These are phyloP conservation scores for Tylopilus intermedius DNA, from an alignment of 768 basidiomycete genomes.

Conservation along the genomic window DNA sequence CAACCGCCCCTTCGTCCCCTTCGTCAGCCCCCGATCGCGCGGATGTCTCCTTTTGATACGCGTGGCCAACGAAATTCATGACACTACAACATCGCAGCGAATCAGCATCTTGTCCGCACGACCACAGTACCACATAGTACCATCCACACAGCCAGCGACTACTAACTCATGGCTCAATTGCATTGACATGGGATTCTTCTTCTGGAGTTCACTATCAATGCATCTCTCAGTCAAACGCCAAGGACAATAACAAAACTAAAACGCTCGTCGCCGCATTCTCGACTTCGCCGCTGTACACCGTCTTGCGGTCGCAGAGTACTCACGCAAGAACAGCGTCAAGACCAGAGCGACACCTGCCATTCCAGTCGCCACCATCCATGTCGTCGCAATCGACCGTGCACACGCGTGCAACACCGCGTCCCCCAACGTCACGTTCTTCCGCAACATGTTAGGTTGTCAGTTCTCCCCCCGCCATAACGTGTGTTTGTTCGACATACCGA, in stretches of 20 bases:
- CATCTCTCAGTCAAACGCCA: too few relatives aligned
- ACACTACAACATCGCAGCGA: constrained; percentile 29
- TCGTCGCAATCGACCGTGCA: constrained; percentile 55
- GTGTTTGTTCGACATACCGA: constrained; percentile 3
- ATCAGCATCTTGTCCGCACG: constrained; percentile 11
- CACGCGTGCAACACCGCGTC: constrained; percentile 56
- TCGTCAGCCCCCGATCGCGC: not conserved
- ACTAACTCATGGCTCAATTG: constrained; percentile 87
- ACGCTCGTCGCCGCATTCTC: constrained; percentile 1
- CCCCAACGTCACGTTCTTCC: constrained; percentile 48
- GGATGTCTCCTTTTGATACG: constrained; percentile 38
- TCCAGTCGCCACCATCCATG: constrained; percentile 65
- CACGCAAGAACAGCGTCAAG: constrained; percentile 36
- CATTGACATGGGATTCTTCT: constrained; percentile 95
- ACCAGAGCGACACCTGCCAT: constrained; percentile 51
- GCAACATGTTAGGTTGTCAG: not conserved
- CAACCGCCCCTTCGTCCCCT: not conserved
- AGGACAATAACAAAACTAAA: too few relatives aligned
- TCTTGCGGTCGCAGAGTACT: constrained; percentile 34
- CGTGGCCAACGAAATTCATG: constrained; percentile 59
- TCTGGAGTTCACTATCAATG: constrained; percentile 21
- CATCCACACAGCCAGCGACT: constrained; percentile 87
- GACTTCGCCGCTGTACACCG: constrained; percentile 35
- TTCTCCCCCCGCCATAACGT: not conserved
- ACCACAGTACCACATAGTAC: constrained; percentile 54